These are phyloP conservation scores for Leccinum rimulosum DNA, from an alignment of 768 basidiomycete species.

Conservation along the genomic window DNA sequence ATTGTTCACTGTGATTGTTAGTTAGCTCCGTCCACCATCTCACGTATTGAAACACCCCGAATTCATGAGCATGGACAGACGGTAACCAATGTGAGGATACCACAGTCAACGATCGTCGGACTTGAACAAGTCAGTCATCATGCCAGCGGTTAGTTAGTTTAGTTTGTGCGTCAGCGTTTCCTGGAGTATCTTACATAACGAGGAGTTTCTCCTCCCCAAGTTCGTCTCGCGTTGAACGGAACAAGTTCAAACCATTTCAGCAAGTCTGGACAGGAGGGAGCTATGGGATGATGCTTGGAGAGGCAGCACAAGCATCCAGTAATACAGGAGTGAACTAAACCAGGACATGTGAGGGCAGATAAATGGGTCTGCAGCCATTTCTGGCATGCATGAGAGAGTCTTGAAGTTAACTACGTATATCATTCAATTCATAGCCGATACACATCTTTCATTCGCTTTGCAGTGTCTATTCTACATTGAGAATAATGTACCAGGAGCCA, in stretches of 20 bases:
- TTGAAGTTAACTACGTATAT: neutral
- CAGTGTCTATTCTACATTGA: constrained; percentile 28
- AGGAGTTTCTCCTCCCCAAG: constrained; percentile 33
- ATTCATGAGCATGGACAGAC: no score
- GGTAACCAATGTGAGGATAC: no score
- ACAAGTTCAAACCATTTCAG: constrained; percentile 32
- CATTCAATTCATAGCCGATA: neutral
- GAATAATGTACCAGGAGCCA: constrained; percentile 18
- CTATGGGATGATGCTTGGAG: constrained; percentile 28
- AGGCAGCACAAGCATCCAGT: constrained; percentile 14
- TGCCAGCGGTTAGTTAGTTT: no score
- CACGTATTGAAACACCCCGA: no score
- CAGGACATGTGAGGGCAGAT: constrained; percentile 29
- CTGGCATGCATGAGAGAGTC: neutral
- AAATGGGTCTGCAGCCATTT: neutral
- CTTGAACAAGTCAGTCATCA: no score
- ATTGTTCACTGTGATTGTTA: no score
- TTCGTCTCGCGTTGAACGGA: constrained; percentile 42
- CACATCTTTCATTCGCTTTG: constrained; percentile 12
- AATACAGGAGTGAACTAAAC: constrained; percentile 32
- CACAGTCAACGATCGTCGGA: no score
- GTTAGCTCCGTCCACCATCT: no score
- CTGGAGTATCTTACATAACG: neutral
- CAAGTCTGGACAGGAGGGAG: constrained; percentile 26
- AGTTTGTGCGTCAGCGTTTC: constrained; percentile 22